Percentiles rank a stretch among this genome's conserved stretches.
These are phyloP conservation scores for Trichosanthes truncata DNA, from an alignment of 306 rosid genomes.

Conservation along the genomic window DNA sequence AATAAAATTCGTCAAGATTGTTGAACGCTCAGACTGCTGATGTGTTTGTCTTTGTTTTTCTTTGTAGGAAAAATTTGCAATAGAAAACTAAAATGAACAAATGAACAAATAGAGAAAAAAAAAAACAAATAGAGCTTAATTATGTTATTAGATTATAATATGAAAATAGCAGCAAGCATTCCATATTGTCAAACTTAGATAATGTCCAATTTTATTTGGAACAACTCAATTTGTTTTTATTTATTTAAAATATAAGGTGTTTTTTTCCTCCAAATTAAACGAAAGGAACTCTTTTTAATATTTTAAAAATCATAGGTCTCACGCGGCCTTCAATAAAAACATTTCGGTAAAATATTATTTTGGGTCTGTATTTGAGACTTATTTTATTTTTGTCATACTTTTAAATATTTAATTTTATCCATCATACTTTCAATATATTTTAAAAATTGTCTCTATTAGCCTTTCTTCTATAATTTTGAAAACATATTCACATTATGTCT, in stretches of 20 bases:
- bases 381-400: too few relatives aligned
- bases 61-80: background rate
- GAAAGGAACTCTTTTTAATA: background rate
- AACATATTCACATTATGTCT: too few relatives aligned
- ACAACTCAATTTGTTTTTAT: background rate
- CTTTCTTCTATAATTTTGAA: too few relatives aligned
- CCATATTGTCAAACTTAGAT: background rate
- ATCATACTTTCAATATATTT: too few relatives aligned
- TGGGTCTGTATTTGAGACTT: too few relatives aligned
- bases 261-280: background rate
- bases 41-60: background rate
- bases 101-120: background rate
- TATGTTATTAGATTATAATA: background rate
- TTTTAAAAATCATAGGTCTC: background rate
- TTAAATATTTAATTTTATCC: too few relatives aligned
- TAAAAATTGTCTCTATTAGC: too few relatives aligned
- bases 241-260: background rate
- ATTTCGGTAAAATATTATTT: too few relatives aligned
- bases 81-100: background rate
- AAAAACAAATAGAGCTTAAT: background rate
- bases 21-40: background rate
- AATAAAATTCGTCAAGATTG: background rate
- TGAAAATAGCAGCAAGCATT: background rate
- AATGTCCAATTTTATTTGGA: background rate
- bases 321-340: background rate